These are phyloP conservation scores for Aspergillus carbonarius DNA, from an alignment of 2,329 filamentous ascomycete species.

Conservation along the genomic window DNA sequence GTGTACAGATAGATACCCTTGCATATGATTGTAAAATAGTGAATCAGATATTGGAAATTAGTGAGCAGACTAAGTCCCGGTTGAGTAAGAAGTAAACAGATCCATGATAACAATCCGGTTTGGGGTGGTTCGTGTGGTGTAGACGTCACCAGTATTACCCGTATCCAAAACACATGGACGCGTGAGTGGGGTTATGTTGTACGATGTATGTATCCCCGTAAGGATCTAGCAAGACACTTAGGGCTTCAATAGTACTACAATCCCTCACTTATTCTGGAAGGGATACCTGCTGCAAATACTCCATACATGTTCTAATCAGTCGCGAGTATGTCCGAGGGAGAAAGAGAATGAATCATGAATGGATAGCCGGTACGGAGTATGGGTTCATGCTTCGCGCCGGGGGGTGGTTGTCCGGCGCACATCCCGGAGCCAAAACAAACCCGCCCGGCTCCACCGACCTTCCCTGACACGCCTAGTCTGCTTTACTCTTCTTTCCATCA, in stretches of 20 bases:
- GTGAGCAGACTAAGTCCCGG: background rate
- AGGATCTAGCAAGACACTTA: background rate
- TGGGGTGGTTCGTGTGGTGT: background rate
- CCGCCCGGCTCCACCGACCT: conserved; percentile 32
- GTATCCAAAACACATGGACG: background rate
- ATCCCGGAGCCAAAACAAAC: conserved; percentile 38
- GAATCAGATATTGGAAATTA: conserved; percentile 1
- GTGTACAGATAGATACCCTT: conserved; percentile 36
- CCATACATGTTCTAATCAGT: conserved; percentile 6
- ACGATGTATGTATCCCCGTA: background rate
- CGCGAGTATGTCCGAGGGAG: conserved; percentile 21
- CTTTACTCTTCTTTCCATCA: conserved; percentile 17
- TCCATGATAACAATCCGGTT: background rate
- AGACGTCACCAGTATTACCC: background rate
- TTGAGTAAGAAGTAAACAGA: conserved; percentile 2
- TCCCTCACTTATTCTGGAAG: background rate
- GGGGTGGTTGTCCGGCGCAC: conserved; percentile 37
- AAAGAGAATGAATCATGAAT: conserved; percentile 26
- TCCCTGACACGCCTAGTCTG: conserved; percentile 27
- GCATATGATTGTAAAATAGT: conserved; percentile 31
- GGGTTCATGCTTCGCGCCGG: conserved; percentile 35
- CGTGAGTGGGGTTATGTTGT: background rate
- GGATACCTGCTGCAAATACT: background rate
- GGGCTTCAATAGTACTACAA: no score
- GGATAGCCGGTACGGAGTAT: background rate